Evolutionary conservation across 2,329 filamentous ascomycete species (phyloP), one percentile per base, ranked within the genome.

Genomic region (Pestalotiopsis fici): DNA sequence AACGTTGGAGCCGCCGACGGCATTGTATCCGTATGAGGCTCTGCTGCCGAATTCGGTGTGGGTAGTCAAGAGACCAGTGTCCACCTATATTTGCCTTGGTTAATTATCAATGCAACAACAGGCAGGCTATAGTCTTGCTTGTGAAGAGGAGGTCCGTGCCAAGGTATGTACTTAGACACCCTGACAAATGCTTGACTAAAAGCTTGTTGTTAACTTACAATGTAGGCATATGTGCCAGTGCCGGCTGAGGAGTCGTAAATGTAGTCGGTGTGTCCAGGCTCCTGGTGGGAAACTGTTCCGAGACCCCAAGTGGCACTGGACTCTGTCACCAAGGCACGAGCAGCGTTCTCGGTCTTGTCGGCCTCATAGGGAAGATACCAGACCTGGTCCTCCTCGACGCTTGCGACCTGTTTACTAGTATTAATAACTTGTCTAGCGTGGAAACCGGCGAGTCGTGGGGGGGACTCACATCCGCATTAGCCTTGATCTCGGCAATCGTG

Each of bases 171-270:
- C 18, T 57, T 3, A 2, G 15, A 27, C 18, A 23, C 13, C 55
- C 5, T 7, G 23, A 57, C 5, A 15, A 13, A 27, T n/a, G 2
- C 18, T 57, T 31, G 3, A 31, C 15, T 1, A 18, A 6, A 15
- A n/a, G 27, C 27, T 15, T 60, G 1, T 60, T 5, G 23, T 27
- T 60, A 12, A 35, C 57, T 60, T 31, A 60, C 76, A 54, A 89
- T 76, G 73, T 88, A 89, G 64, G 82, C 80, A 69, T 78, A 87
- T 64, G 78, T 82, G 27, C 76, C 78, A 15, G 70, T 65, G 21
- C 83, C 83, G 31, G 82, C 81, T 1, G 75, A 74, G 35, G 71
- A 71, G 69, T 85, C 80, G 71, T 84, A 85, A 56, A 77, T 69
- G 71, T 85, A 85, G 61, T 75, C 73, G 3, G 69, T 78, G 4